Evolutionary conservation across 768 basidiomycete species (phyloP), one percentile per base, ranked within the genome.

Genomic region (Xerocomellus dryophilus): DNA sequence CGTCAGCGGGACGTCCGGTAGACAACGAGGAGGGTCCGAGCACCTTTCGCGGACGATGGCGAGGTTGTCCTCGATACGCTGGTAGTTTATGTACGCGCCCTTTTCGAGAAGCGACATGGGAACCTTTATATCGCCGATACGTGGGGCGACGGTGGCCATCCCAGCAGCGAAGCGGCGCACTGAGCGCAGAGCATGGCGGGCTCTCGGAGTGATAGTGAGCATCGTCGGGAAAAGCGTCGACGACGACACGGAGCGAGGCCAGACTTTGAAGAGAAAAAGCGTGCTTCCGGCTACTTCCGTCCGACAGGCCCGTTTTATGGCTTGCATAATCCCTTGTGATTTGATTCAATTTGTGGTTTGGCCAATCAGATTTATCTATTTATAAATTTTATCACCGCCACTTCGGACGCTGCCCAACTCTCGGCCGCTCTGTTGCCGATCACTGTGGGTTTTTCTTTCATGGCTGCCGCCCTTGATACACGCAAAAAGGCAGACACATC

Each of bases 31-130:
- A 17, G 47, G n/a, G 34, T 40, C 50, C 2, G 46, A 69, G 49
- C 35, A 94, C 94, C 94, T 83, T 49, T 85, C 78, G 62, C 93
- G 87, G 53, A 98, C 83, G 68, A 96, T 71, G 61, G 81, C 85
- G 58, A 98, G 88, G 79, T 95, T 98, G 73, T 98, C 94, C 78
- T 98, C 95, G 70, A 98, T 98, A 54, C 95, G 88, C 75, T 94
- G 92, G 73, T 94, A 93, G 82, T 94, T 94, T 74, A 94, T 93
- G 69, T 82, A 93, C 41, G 82, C 84, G 62, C 78, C 82, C 68
- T 86, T 84, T 72, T 93, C 91, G 59, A 93, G 82, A 60, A 86
- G 77, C 36, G 89, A 91, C 90, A 93, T 93, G 61, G 88, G 74
- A 51, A 94, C 92, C 75, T 92, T 91, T 55, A 87, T 92, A 70